Base-by-base conservation (phyloP, 78 protist species). In the Dictyostelium purpureum region DNA sequence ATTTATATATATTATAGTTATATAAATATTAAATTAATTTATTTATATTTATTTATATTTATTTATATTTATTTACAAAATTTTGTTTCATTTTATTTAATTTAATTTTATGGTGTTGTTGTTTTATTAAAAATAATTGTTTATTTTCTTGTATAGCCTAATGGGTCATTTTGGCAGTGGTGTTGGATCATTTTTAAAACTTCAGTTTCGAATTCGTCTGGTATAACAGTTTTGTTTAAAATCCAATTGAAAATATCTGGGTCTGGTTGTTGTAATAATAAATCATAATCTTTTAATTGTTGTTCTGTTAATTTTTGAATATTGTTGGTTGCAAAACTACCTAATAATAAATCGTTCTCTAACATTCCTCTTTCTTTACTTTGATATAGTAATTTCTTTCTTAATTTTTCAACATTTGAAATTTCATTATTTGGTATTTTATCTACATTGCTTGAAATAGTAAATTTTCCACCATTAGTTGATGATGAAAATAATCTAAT, bases 321-420 rank as follows among this genome's bases (percentile, higher is more conserved):
- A 35, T 83, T 40, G 16, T 56, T 70, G 35, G 79, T 70, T 49
- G 90, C 90, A 43, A 83, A 83, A 31, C 56, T 63, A 2, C 90
- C 90, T n/a, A 83, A 57, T 43, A 83, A 43, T 40, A 83, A 38
- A 83, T 83, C 90, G 31, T 83, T 83, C 24, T 83, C 90, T 10
- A 83, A 57, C 90, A 83, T 83, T 83, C 90, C 90, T 56, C 90
- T 83, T 57, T 83, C 90, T 57, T 83, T 83, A 21, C 81, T 70
- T 71, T 83, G 90, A 67, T 71, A 83, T 38, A 83, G 21, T 43
- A 83, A 43, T 40, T 57, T 83, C 42, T 83, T 83, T 54, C 90
- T 56, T 31, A 83, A 42, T 26, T 52, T 83, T 18, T 83, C 90
- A 11, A 42, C 24, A 18, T 67, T 73, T 33, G 67, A 38, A 28